Evolutionary conservation across 2,329 filamentous ascomycete genomes (phyloP).

Genomic region (Paecilomyces variotii): DNA sequence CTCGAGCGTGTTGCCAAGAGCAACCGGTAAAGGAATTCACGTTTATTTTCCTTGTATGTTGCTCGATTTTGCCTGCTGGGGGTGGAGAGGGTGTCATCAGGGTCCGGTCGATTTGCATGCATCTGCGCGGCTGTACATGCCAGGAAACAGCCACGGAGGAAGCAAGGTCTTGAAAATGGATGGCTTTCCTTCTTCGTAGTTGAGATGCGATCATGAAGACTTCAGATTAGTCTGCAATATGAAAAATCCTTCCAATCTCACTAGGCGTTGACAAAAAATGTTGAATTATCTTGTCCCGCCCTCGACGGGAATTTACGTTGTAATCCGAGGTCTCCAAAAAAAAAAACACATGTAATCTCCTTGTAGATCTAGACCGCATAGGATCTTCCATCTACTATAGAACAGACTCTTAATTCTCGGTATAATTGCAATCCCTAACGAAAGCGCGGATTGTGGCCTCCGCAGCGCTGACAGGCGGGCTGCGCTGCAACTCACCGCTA

Average conservation of each 20-base stretch:
- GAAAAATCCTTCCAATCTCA: not conserved
- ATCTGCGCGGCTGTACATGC: slow-evolving; percentile 35
- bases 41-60: slow-evolving; percentile 29
- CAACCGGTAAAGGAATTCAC: slow-evolving; percentile 78
- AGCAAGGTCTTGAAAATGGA: slow-evolving; percentile 30
- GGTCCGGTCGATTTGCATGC: slow-evolving; percentile 35
- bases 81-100: slow-evolving; percentile 34
- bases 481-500: slow-evolving; percentile 1
- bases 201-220: slow-evolving; percentile 35
- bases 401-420: no score
- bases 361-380: not conserved
- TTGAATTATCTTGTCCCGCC: not conserved
- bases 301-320: not conserved
- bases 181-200: slow-evolving; percentile 34
- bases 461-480: not conserved
- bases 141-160: slow-evolving; percentile 27
- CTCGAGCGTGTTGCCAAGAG: slow-evolving; percentile 99
- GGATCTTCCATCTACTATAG: not conserved
- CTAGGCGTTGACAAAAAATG: not conserved
- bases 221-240: slow-evolving; percentile 1
- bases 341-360: not conserved
- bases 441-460: not conserved
- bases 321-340: not conserved
- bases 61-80: slow-evolving; percentile 13
- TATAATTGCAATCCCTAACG: not conserved